Evolutionary conservation across 495 filamentous ascomycete genomes (phyloP).

Genomic region (Pseudoneurospora amorphoporcata): DNA sequence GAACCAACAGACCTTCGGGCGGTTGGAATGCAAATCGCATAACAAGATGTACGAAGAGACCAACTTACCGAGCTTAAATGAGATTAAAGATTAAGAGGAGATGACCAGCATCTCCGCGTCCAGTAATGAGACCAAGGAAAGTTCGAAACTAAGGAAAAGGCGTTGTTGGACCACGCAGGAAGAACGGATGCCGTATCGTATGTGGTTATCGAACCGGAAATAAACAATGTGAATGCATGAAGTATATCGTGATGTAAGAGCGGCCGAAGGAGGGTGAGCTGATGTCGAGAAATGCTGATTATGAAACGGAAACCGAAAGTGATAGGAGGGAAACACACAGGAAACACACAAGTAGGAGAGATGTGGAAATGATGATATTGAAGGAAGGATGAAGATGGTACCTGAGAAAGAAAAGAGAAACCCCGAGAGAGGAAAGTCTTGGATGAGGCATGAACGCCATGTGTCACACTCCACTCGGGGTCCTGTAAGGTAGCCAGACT

Average conservation of each 20-base stretch:
- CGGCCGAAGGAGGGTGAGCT: not conserved
- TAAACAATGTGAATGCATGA: not conserved
- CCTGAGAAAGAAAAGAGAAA: conserved; percentile 9
- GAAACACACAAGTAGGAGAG: conserved; percentile 6
- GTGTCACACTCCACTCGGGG: not conserved
- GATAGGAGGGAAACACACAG: not conserved
- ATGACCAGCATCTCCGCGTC: conserved; percentile 29
- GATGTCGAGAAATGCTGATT: conserved; percentile 1
- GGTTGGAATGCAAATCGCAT: conserved; percentile 1
- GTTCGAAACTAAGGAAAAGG: not conserved
- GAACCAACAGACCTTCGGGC: conserved; percentile 7
- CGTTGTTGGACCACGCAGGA: not conserved
- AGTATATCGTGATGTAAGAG: not conserved
- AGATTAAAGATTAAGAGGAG: conserved; percentile 22
- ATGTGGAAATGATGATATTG: conserved; percentile 16
- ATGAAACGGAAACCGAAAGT: conserved; percentile 1
- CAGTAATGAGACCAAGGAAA: not conserved
- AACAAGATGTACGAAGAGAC: conserved; percentile 6
- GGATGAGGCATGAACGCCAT: not conserved
- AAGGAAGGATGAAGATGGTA: conserved; percentile 12
- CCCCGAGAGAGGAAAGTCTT: not conserved
- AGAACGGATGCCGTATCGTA: not conserved
- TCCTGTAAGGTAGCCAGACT: not conserved
- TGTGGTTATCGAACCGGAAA: not conserved
- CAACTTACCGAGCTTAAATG: conserved; percentile 23